phyloP scores from a whole-genome alignment of 1,139 yeast species.

The Hyphopichia burtonii region DNA sequence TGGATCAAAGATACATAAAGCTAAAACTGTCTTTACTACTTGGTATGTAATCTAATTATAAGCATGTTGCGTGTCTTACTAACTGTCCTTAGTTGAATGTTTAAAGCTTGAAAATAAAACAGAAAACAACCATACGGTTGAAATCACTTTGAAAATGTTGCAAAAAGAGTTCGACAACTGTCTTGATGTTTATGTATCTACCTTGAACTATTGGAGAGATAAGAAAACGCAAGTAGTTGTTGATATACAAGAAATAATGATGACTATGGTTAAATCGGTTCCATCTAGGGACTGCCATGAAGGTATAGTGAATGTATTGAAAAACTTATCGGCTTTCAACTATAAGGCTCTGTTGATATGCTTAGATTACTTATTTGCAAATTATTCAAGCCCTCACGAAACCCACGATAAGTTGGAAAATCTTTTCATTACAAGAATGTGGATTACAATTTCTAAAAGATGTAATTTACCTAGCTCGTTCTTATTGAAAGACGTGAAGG shows the following conservation, averaged over 20 bases:
- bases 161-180: slow-evolving; percentile 6
- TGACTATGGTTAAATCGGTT: slow-evolving; percentile 23
- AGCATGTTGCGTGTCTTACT: background rate
- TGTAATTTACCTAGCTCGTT: background rate
- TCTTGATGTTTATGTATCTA: slow-evolving; percentile 9
- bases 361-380: slow-evolving; percentile 21
- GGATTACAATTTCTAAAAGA: background rate
- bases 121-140: background rate
- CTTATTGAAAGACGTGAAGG: background rate
- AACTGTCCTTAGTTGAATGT: background rate
- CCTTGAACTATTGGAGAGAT: slow-evolving; percentile 5
- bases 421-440: slow-evolving; percentile 12
- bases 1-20: background rate
- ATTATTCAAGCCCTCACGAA: slow-evolving; percentile 9
- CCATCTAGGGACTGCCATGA: slow-evolving; percentile 11
- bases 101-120: background rate
- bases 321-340: slow-evolving; percentile 13
- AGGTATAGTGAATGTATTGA: slow-evolving; percentile 13
- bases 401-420: slow-evolving; percentile 16
- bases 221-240: too few species aligned
- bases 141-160: slow-evolving; percentile 6
- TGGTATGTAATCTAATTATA: background rate
- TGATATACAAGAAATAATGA: slow-evolving; percentile 12
- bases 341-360: slow-evolving; percentile 21
- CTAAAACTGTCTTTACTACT: background rate